Evolutionary conservation across 805 yeast species (phyloP), one percentile per base, ranked within the genome.

Genomic region (Vanderwaltozyma verrucispora): DNA sequence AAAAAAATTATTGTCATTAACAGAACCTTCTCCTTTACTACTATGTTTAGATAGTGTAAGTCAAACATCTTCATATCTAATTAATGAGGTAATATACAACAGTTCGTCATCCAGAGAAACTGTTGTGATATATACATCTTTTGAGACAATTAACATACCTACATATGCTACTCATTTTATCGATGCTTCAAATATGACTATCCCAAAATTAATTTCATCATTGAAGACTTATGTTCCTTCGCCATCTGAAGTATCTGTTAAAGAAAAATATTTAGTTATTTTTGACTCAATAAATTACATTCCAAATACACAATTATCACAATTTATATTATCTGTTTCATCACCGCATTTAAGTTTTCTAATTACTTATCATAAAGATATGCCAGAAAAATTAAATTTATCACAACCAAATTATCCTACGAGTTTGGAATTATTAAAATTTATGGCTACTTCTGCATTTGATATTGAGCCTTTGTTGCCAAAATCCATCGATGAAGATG

Each of bases 11-110:
- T 57, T 92, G 3, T 60, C 77, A 3, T 61, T 84, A 36, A 82
- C 78, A 45, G 97, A 92, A 50, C 59, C 59, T 17, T 72, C 89
- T 0, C 94, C 95, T 0, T 72, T 89, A 38, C 56, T 85, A 3
- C 65, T 89, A 4, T 64, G 81, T 4, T 52, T 73, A 8, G 97
- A 92, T 54, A 69, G 82, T 1, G 59, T 86, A 9, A 64, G 71
- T 0, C 96, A 88, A 55, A 74, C 92, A 0, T 74, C 86, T 0
- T 47, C 61, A 23, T 49, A 63, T 32, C 56, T 88, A 11, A 50
- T 83, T 1, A 52, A 61, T 20, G 96, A 86, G 52, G 66, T 87
- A 33, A 57, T 69, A 2, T 56, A 66, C 44, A 65, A 69, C 46
- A 48, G 51, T 28, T 57, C 61, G 11, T 10, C 28, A n/a, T 24